phyloP scores from a whole-genome alignment of 2,329 filamentous ascomycete species.

The Sclerotinia sclerotiorum region DNA sequence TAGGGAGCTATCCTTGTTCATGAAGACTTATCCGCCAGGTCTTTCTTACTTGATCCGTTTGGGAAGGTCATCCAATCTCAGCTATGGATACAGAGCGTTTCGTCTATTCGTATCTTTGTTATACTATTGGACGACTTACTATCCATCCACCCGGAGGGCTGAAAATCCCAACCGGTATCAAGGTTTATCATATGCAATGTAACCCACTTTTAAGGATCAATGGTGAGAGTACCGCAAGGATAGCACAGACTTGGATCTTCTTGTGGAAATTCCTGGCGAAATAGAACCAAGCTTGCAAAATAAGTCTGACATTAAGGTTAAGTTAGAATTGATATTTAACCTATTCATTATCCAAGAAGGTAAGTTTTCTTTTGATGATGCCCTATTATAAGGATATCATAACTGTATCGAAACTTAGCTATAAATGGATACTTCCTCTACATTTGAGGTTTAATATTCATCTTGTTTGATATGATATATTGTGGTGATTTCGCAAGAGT shows the following conservation, averaged over 20 bases:
- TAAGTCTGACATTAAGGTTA: slow-evolving; percentile 15
- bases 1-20: slow-evolving; percentile 4
- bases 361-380: background rate
- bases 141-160: slow-evolving; percentile 21
- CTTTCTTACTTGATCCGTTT: slow-evolving; percentile 2
- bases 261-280: slow-evolving; percentile 13
- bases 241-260: slow-evolving; percentile 19
- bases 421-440: background rate
- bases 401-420: background rate
- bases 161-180: slow-evolving; percentile 22
- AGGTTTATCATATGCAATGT: slow-evolving; percentile 18
- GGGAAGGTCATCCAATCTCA: slow-evolving; percentile 23
- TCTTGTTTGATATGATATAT: background rate
- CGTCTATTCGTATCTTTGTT: slow-evolving; percentile 22
- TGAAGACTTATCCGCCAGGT: slow-evolving; percentile 2
- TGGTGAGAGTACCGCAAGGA: slow-evolving; percentile 16
- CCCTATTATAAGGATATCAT: too few relatives aligned
- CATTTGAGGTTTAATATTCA: background rate
- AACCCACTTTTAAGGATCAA: slow-evolving; percentile 21
- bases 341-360: background rate
- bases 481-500: background rate
- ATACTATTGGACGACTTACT: slow-evolving; percentile 16
- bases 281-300: background rate
- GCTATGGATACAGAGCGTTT: slow-evolving; percentile 23
- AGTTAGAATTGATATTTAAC: background rate